phyloP scores from a whole-genome alignment of 1,139 yeast species.

The Nakaseomyces delphensis region DNA sequence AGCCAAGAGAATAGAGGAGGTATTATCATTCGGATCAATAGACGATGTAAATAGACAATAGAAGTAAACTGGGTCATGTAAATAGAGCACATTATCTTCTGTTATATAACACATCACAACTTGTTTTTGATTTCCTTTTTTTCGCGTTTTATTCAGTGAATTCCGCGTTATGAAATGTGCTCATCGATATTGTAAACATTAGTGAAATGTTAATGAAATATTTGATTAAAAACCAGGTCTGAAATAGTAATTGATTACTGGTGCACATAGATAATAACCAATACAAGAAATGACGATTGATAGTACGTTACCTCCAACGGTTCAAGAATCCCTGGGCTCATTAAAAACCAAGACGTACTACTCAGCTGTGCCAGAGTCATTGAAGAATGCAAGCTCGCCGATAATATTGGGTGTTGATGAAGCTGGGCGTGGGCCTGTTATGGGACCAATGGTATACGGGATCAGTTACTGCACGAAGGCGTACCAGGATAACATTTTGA shows the following conservation, averaged over 20 bases:
- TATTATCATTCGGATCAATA: slow-evolving; percentile 72
- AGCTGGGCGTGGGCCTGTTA: slow-evolving; percentile 96
- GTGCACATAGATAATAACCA: too few relatives aligned
- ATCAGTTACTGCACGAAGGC: slow-evolving; percentile 61
- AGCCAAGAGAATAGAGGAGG: slow-evolving; percentile 62
- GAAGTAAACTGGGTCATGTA: too few relatives aligned
- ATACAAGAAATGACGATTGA: slow-evolving; percentile 2
- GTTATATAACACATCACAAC: too few relatives aligned
- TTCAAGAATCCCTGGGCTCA: slow-evolving; percentile 16
- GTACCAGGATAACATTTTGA: slow-evolving; percentile 42
- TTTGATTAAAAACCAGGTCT: too few relatives aligned
- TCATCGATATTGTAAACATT: too few relatives aligned
- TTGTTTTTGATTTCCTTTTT: background rate
- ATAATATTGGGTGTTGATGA: slow-evolving; percentile 83
- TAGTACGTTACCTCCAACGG: slow-evolving; percentile 26
- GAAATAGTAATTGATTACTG: too few relatives aligned
- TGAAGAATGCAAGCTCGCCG: slow-evolving; percentile 17
- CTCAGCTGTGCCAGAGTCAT: slow-evolving; percentile 31
- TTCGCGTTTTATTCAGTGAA: background rate
- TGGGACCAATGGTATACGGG: slow-evolving; percentile 97
- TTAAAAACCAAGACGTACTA: slow-evolving; percentile 32
- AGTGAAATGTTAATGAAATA: too few relatives aligned
- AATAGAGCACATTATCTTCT: too few relatives aligned
- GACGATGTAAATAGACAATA: slow-evolving; percentile 60
- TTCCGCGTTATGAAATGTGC: too few relatives aligned